These are phyloP conservation scores for Boletellus emodensis DNA, from an alignment of 768 basidiomycete species.

Conservation along the genomic window DNA sequence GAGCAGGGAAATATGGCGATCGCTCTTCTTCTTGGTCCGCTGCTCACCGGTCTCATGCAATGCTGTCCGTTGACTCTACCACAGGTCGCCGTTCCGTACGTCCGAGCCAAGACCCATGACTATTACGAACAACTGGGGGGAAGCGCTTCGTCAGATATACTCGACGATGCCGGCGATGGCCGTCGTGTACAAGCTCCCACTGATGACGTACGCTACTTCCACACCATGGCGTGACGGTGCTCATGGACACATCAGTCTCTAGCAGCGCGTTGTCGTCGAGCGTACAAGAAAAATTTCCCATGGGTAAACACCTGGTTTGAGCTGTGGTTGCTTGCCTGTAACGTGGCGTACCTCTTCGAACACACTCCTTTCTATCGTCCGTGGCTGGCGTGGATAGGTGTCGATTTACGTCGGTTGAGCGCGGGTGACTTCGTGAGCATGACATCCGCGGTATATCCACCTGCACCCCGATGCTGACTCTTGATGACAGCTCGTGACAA, in stretches of 20 bases:
- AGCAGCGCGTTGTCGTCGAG: conserved; percentile 49
- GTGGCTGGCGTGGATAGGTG: conserved; percentile 83
- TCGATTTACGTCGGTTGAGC: conserved; percentile 76
- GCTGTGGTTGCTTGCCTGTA: conserved; percentile 77
- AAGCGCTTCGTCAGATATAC: conserved; percentile 61
- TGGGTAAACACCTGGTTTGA: conserved; percentile 77
- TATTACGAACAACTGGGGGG: conserved; percentile 90
- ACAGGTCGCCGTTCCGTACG: conserved; percentile 80
- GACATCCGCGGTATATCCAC: not conserved
- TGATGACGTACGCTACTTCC: conserved; percentile 45
- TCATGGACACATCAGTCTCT: conserved; percentile 39
- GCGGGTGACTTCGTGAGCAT: conserved; percentile 71
- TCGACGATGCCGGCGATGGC: conserved; percentile 48
- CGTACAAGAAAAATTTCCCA: conserved; percentile 77
- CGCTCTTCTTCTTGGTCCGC: conserved; percentile 76
- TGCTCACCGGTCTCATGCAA: conserved; percentile 21
- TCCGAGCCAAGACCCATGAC: conserved; percentile 85
- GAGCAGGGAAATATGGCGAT: conserved; percentile 64
- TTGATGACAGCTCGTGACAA: conserved; percentile 14
- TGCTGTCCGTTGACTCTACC: conserved; percentile 1
- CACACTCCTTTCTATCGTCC: conserved; percentile 83
- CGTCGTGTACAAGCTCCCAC: conserved; percentile 44
- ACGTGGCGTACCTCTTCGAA: conserved; percentile 88
- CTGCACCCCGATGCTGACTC: conserved; percentile 1
- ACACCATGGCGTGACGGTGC: not conserved